These are phyloP conservation scores for Salix brachista DNA, from an alignment of 345 rosid genomes.

Conservation along the genomic window DNA sequence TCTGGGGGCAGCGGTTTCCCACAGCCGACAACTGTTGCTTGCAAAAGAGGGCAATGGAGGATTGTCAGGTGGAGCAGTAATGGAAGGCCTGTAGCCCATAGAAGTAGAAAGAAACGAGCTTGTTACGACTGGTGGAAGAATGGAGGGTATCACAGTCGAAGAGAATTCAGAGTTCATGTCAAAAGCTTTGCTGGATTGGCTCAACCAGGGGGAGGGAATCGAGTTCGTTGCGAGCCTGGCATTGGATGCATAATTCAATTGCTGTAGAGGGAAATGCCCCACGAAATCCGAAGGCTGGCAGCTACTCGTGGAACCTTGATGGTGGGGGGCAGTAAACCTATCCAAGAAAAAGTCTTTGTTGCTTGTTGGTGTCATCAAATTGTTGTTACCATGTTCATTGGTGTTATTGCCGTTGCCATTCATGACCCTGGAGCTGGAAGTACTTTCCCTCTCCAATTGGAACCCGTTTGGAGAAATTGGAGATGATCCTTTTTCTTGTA, in stretches of 20 bases:
- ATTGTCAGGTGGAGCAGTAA: slow-evolving; percentile 27
- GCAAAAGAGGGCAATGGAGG: slow-evolving; percentile 33
- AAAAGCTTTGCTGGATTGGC: slow-evolving; percentile 28
- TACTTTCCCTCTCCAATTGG: slow-evolving; percentile 38
- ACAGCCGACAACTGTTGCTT: slow-evolving; percentile 29
- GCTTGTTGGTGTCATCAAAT: slow-evolving; percentile 18
- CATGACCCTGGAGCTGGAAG: slow-evolving; percentile 38
- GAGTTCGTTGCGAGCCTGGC: slow-evolving; percentile 31
- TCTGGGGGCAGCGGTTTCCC: slow-evolving; percentile 40
- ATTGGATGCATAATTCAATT: slow-evolving; percentile 33
- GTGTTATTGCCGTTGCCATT: slow-evolving; percentile 12
- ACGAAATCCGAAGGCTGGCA: slow-evolving; percentile 29
- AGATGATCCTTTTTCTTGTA: slow-evolving; percentile 16
- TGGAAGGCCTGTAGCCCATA: slow-evolving; percentile 38
- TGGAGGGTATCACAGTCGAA: slow-evolving; percentile 23
- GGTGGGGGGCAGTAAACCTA: slow-evolving; percentile 31
- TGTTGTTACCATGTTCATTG: slow-evolving; percentile 11
- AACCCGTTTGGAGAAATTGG: slow-evolving; percentile 27
- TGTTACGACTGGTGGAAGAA: slow-evolving; percentile 29
- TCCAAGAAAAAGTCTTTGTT: slow-evolving; percentile 35
- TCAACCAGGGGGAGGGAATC: slow-evolving; percentile 34
- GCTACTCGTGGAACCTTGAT: slow-evolving; percentile 28
- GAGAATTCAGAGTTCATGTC: slow-evolving; percentile 38
- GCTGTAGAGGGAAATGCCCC: slow-evolving; percentile 38
- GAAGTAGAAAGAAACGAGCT: slow-evolving; percentile 35